These are phyloP conservation scores for Aspergillus luchuensis DNA, from an alignment of 2,329 filamentous ascomycete genomes.

Conservation along the genomic window DNA sequence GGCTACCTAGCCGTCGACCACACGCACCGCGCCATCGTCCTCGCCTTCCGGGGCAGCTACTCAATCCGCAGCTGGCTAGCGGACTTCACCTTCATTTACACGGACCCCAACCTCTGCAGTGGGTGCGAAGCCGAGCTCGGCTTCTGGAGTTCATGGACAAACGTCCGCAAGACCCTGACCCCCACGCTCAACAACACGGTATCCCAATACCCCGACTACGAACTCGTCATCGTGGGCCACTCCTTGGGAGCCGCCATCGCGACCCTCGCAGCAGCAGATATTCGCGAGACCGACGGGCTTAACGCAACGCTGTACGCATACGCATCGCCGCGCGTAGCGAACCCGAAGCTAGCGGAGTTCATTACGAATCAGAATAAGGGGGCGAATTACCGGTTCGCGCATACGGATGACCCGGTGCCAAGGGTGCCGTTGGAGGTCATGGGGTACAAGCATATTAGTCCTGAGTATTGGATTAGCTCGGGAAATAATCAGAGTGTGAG, in stretches of 20 bases:
- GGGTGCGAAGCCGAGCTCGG: conserved; percentile 47
- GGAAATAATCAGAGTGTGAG: conserved; percentile 28
- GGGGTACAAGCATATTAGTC: conserved; percentile 66
- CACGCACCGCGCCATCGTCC: conserved; percentile 43
- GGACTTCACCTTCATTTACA: conserved; percentile 31
- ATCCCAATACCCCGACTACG: conserved; percentile 35
- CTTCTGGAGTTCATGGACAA: conserved; percentile 51
- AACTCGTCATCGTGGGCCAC: conserved; percentile 59
- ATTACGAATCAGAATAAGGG: conserved; percentile 57
- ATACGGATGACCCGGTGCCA: conserved; percentile 67
- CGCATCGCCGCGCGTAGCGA: conserved; percentile 67
- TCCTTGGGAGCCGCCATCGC: conserved; percentile 68
- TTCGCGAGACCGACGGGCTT: conserved; percentile 52
- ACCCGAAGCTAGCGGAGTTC: conserved; percentile 56
- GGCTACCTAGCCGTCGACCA: conserved; percentile 53
- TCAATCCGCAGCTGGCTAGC: conserved; percentile 35
- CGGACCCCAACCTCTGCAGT: conserved; percentile 44
- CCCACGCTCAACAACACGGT: conserved; percentile 32
- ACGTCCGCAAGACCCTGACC: conserved; percentile 39
- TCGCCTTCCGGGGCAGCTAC: conserved; percentile 42
- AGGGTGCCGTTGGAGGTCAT: conserved; percentile 64
- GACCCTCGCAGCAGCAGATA: conserved; percentile 59
- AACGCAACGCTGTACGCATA: conserved; percentile 64
- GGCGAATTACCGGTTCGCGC: conserved; percentile 65
- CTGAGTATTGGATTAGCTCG: conserved; percentile 65